Evolutionary conservation across 805 yeast species (phyloP), one percentile per base, ranked within the genome.

Genomic region (Candida sanyiensis): DNA sequence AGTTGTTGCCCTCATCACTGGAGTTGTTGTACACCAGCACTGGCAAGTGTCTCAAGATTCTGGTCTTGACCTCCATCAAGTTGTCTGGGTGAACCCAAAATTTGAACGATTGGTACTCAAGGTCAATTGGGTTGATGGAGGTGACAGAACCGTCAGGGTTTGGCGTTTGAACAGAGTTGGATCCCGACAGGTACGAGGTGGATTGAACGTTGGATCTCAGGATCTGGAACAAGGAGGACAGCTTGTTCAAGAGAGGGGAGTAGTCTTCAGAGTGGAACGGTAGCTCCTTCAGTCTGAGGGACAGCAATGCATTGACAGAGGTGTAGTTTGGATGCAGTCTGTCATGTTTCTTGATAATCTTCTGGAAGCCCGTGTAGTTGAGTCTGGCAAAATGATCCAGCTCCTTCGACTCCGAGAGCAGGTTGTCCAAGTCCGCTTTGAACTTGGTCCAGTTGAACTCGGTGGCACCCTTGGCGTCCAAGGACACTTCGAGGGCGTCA

Each of bases 1-100:
- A 35, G 15, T 29, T 29, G 38, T 61, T 70, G 12, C 63, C 64
- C 29, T 72, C 75, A 41, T 71, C 73, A 5, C 61, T 59, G 4
- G 63, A 53, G 28, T 67, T 64, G 52, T 44, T 44, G 23, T 88
- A 93, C 34, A 90, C 83, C 46, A 90, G 71, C 6, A 89, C 95
- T 2, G 98, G 98, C 49, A 90, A 73, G 54, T 87, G 95, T 59
- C 97, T 82, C 57, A 90, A 73, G 48, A 90, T 85, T 43, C 88
- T 79, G n/a, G 97, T 87, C 66, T 90, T 90, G 40, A 89, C 96
- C 64, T 90, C 97, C 96, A 90, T 89, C 58, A 93, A 59, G 58
- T 87, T 84, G 51, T 93, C 98, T n/a, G 90, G 89, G 59, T 90
- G 97, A 31, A 93, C 73, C 98, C 98, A 90, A 62, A 90, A 90